Percentiles rank a stretch among this genome's conserved stretches.
Conservation (phyloP, 2,329 filamentous ascomycete genomes). For the Fusarium gaditjirri region DNA sequence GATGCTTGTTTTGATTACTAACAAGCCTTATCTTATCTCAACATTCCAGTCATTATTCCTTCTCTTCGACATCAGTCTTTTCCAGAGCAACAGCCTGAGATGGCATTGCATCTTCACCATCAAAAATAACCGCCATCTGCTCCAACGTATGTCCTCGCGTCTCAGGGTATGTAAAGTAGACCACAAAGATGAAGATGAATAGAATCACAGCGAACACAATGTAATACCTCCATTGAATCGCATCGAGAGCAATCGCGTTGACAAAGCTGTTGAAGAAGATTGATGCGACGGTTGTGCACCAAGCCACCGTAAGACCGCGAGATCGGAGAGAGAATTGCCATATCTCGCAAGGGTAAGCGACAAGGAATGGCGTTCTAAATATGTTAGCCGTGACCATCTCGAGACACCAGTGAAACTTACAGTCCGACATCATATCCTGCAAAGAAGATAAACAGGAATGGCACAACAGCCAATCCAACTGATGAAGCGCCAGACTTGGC, state of each 20-base stretch:
- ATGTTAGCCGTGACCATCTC: neutral
- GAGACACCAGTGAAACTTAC: neutral
- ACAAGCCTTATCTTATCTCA: neutral
- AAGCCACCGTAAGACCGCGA: neutral
- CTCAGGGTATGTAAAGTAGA: neutral
- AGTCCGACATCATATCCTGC: conserved; percentile 3
- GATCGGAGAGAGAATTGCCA: conserved; percentile 9
- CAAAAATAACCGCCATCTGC: conserved; percentile 13
- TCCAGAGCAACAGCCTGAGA: neutral
- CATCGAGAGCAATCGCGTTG: conserved; percentile 7
- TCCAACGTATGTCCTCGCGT: neutral
- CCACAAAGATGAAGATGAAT: neutral
- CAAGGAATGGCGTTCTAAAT: neutral
- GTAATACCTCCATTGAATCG: conserved; percentile 11
- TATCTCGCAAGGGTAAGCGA: conserved; percentile 7
- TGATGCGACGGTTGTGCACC: neutral
- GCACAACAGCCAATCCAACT: neutral
- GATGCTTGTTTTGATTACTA: neutral
- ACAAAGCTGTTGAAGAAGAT: conserved; percentile 13
- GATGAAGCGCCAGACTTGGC: neutral
- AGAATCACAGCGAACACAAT: neutral
- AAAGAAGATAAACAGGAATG: conserved; percentile 1
- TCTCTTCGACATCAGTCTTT: neutral
- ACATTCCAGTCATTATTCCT: neutral
- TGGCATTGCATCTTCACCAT: neutral